Conservation (phyloP, 257 asterid genomes). For the Solanum infundibuliforme region DNA sequence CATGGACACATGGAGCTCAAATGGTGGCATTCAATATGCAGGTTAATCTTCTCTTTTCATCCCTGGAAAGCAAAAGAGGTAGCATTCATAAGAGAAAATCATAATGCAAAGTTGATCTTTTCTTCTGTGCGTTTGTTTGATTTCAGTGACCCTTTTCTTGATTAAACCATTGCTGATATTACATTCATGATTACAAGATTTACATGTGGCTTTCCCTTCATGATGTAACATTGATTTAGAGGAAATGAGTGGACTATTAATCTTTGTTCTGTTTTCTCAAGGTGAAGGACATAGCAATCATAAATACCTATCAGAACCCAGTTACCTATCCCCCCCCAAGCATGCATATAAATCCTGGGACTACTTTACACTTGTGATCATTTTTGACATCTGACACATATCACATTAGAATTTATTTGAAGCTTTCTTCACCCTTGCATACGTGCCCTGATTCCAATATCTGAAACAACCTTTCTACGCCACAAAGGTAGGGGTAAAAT, state of each 20-base stretch:
- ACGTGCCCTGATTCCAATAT: neutral
- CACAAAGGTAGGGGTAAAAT: neutral
- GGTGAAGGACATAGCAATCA: neutral
- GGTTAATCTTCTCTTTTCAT: conserved; percentile 25
- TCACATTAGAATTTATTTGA: neutral
- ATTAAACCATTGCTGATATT: neutral
- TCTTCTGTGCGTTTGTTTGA: neutral
- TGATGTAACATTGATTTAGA: neutral
- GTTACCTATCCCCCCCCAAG: neutral
- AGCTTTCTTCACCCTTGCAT: neutral
- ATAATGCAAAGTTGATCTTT: neutral
- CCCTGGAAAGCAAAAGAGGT: neutral
- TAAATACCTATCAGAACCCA: neutral
- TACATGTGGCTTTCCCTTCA: neutral
- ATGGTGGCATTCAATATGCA: conserved; percentile 96
- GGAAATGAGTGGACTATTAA: neutral
- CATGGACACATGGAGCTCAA: conserved; percentile 93
- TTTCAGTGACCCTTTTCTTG: neutral
- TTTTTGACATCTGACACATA: neutral
- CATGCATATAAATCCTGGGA: neutral
- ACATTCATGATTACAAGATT: neutral
- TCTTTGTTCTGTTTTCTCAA: neutral
- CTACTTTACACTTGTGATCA: neutral
- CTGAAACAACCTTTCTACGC: neutral
- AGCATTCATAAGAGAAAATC: neutral